A percentile compares a stretch with the other conserved stretches of the same genome.
Evolutionary conservation across 306 rosid genomes (phyloP).

Genomic region (Geum urbanum): DNA sequence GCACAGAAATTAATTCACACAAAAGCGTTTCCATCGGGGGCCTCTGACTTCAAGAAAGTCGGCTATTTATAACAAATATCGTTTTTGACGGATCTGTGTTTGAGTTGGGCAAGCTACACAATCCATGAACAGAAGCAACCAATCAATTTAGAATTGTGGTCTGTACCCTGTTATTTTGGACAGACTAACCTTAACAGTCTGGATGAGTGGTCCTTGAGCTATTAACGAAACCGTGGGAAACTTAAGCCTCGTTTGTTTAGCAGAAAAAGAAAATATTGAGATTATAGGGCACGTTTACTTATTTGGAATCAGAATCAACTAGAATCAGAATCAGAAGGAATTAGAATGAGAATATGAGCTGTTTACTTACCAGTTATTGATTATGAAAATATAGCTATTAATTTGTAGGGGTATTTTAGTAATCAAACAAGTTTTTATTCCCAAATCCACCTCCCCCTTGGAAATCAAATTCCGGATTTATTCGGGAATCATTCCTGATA

Average conservation of each 20-base stretch:
- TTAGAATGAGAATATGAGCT: too few relatives aligned
- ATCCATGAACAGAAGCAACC: background rate
- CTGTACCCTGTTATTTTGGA: background rate
- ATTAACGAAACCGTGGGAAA: background rate
- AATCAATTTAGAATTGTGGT: background rate
- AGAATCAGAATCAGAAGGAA: too few relatives aligned
- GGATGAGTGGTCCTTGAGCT: background rate
- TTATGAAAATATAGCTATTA: too few relatives aligned
- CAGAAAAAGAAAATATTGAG: too few relatives aligned
- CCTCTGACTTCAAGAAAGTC: slow-evolving; percentile 7
- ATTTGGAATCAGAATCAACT: too few relatives aligned
- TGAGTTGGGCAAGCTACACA: background rate
- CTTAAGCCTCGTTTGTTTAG: background rate
- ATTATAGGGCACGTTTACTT: too few relatives aligned
- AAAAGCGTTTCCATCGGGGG: background rate
- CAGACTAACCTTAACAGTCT: background rate
- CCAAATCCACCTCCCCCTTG: too few relatives aligned
- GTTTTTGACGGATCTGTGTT: background rate
- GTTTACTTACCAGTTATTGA: too few relatives aligned
- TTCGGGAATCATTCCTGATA: too few relatives aligned
- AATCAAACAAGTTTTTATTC: too few relatives aligned
- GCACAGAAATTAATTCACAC: background rate
- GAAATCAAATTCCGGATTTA: too few relatives aligned
- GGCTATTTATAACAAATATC: background rate
- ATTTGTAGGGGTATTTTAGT: too few relatives aligned